Conservation (phyloP, 768 basidiomycete species). For the Leccinum uliginosum region DNA sequence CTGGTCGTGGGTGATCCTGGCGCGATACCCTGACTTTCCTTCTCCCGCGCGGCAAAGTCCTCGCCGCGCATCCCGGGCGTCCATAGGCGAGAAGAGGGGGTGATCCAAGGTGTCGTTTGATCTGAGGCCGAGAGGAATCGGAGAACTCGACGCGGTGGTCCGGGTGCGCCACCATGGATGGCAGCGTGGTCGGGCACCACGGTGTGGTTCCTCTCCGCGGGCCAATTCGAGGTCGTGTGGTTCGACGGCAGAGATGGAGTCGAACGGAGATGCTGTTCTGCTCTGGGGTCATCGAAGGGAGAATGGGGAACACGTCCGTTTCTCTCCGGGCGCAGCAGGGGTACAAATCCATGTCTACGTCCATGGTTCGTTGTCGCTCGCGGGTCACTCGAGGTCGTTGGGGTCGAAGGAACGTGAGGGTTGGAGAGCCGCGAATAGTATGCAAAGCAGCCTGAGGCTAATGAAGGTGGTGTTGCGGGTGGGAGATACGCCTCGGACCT, state of each 20-base stretch:
- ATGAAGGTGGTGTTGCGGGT: constrained; percentile 35
- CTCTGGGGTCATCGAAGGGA: constrained; percentile 29
- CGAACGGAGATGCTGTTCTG: constrained; percentile 34
- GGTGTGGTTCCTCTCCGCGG: constrained; percentile 27
- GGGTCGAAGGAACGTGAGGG: constrained; percentile 60
- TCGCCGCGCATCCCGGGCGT: constrained; percentile 37
- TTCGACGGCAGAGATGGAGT: constrained; percentile 44
- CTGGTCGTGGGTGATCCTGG: constrained; percentile 29
- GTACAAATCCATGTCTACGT: constrained; percentile 87
- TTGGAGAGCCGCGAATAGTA: constrained; percentile 59
- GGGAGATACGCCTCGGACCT: constrained; percentile 39
- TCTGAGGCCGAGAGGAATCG: constrained; percentile 30
- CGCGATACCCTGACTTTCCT: constrained; percentile 54
- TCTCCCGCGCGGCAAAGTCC: constrained; percentile 68
- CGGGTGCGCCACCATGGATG: constrained; percentile 7
- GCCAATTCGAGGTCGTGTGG: constrained; percentile 44
- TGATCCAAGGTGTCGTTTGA: constrained; percentile 47
- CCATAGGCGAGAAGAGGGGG: constrained; percentile 35
- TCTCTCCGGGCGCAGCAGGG: constrained; percentile 68
- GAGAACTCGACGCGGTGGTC: neutral
- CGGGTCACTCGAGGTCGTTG: constrained; percentile 68
- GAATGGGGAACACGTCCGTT: constrained; percentile 40
- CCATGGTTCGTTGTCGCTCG: constrained; percentile 92
- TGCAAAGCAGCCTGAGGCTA: constrained; percentile 31
- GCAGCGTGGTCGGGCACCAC: constrained; percentile 5